These are phyloP conservation scores for Gonapodya sp. DNA, from an alignment of 192 early-diverging fungal species.

Conservation along the genomic window DNA sequence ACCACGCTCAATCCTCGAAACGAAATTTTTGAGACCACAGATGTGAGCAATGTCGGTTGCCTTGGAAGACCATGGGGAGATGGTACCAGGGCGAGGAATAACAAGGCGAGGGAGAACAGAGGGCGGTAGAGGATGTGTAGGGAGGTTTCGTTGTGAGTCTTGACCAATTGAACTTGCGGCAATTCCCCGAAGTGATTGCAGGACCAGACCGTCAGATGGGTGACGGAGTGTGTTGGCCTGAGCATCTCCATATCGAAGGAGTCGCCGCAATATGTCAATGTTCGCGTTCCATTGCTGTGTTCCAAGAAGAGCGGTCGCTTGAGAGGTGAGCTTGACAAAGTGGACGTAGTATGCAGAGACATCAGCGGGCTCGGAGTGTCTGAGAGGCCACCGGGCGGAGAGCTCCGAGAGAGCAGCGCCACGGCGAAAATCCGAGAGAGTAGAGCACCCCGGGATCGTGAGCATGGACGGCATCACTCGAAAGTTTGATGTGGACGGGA, in stretches of 20 bases:
- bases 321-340: neutral
- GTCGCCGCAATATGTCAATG: neutral
- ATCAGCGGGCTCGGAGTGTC: neutral
- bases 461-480: neutral
- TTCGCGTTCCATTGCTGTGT: too few relatives aligned
- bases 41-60: slow-evolving; percentile 94
- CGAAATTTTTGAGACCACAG: slow-evolving; percentile 66
- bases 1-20: slow-evolving; percentile 85
- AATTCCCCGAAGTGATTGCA: neutral
- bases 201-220: neutral
- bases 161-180: slow-evolving; percentile 7
- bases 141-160: neutral
- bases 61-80: slow-evolving; percentile 99
- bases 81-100: slow-evolving; percentile 87
- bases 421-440: neutral
- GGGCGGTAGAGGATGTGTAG: neutral
- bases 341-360: slow-evolving; percentile 9
- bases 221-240: neutral
- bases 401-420: neutral
- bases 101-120: slow-evolving; percentile 35
- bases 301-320: neutral
- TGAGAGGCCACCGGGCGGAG: neutral
- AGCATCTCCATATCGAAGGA: neutral
- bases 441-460: neutral
- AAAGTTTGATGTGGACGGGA: too few relatives aligned